Evolutionary conservation across 129 eudicot genomes (phyloP).

Genomic region (Glebionis coronaria): DNA sequence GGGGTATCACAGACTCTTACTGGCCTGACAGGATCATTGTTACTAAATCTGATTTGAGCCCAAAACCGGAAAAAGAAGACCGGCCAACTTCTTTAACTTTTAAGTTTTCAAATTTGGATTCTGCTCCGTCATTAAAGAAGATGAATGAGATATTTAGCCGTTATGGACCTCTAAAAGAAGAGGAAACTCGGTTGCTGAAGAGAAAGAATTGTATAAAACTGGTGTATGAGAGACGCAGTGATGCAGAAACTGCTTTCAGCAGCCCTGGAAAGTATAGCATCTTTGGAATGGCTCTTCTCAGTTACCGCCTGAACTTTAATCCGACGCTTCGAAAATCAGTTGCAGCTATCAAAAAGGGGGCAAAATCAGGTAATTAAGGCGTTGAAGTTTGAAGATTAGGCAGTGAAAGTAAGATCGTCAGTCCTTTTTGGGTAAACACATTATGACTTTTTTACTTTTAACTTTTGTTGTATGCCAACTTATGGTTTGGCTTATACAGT

Average conservation of each 20-base stretch:
- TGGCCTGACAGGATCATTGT: constrained; percentile 19
- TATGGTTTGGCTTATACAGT: constrained; percentile 6
- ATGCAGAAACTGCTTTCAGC: constrained; percentile 92
- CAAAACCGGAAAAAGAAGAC: constrained; percentile 26
- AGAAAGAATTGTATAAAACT: constrained; percentile 59
- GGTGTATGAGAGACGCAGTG: constrained; percentile 62
- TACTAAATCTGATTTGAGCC: constrained; percentile 10
- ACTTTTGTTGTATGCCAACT: not conserved
- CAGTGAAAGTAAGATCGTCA: constrained; percentile 11
- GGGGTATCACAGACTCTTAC: constrained; percentile 3
- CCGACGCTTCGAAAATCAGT: constrained; percentile 44
- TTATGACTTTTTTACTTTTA: constrained; percentile 15
- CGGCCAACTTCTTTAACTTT: constrained; percentile 54
- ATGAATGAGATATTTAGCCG: constrained; percentile 62
- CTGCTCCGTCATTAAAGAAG: constrained; percentile 58
- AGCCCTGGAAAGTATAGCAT: constrained; percentile 71
- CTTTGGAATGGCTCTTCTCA: constrained; percentile 73
- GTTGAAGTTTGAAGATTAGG: constrained; percentile 23
- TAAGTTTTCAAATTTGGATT: constrained; percentile 52
- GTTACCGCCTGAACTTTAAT: constrained; percentile 52
- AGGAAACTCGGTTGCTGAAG: constrained; percentile 46
- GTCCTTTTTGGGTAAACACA: constrained; percentile 5
- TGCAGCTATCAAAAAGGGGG: constrained; percentile 23
- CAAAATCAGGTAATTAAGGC: constrained; percentile 31
- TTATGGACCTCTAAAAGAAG: constrained; percentile 55